Percentiles rank a stretch among this genome's conserved stretches.
Conservation (phyloP, 768 basidiomycete species). For the Tricholoma bakamatsutake region DNA sequence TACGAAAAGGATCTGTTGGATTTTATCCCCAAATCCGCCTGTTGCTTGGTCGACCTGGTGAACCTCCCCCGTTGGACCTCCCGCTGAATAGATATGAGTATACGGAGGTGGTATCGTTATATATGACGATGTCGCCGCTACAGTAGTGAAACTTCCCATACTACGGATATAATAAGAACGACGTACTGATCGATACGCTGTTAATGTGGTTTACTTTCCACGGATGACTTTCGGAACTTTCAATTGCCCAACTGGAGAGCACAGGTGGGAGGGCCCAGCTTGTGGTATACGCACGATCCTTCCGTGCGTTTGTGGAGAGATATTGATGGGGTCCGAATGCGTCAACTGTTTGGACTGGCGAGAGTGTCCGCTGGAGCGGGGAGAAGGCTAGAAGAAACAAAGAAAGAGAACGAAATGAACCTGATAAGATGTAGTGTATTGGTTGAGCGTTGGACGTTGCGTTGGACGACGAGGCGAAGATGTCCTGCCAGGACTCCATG, state of each 20-base stretch:
- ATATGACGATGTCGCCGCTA: conserved; percentile 52
- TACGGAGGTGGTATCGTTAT: conserved; percentile 42
- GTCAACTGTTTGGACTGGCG: conserved; percentile 34
- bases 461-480: conserved; percentile 7
- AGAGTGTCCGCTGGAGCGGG: conserved; percentile 31
- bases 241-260: conserved; percentile 41
- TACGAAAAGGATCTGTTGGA: conserved; percentile 44
- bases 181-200: conserved; percentile 40
- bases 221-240: conserved; percentile 16
- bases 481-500: conserved; percentile 12
- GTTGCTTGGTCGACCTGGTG: conserved; percentile 31
- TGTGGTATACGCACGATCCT: conserved; percentile 38
- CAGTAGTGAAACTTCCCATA: background rate
- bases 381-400: conserved; percentile 46
- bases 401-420: conserved; percentile 48
- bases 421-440: conserved; percentile 35
- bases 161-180: background rate
- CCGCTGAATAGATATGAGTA: conserved; percentile 42
- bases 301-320: conserved; percentile 32
- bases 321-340: conserved; percentile 50
- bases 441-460: conserved; percentile 1
- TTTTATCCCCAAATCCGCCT: conserved; percentile 36
- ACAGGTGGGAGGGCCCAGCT: conserved; percentile 45
- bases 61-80: conserved; percentile 47
- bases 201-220: conserved; percentile 35